phyloP scores from a whole-genome alignment of 2,329 filamentous ascomycete species.

The Botrytis fabae region DNA sequence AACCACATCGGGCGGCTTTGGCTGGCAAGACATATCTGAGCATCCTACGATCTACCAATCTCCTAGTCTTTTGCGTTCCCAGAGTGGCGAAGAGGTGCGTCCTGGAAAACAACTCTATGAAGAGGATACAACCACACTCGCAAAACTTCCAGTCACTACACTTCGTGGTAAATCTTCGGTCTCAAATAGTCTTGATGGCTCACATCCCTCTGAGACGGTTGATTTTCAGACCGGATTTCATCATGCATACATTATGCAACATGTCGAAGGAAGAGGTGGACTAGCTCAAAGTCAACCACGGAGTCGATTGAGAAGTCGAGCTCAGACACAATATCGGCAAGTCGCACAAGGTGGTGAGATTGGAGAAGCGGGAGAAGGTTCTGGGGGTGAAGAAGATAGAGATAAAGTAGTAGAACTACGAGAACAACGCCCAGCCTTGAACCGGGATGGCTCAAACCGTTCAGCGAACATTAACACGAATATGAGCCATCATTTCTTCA shows the following conservation, averaged over 20 bases:
- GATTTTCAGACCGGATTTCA: constrained; percentile 35
- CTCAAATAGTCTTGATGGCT: constrained; percentile 34
- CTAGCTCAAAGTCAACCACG: constrained; percentile 20
- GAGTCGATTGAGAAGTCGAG: constrained; percentile 31
- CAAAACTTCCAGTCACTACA: constrained; percentile 7
- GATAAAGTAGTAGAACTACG: constrained; percentile 13
- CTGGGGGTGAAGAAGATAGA: constrained; percentile 6
- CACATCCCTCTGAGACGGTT: constrained; percentile 31
- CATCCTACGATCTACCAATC: neutral
- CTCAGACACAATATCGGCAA: constrained; percentile 26
- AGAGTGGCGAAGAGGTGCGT: constrained; percentile 8
- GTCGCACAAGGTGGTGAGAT: neutral
- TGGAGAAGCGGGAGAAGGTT: neutral
- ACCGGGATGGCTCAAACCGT: constrained; percentile 22
- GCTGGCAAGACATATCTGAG: constrained; percentile 33
- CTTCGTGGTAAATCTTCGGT: constrained; percentile 2
- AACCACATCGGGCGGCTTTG: constrained; percentile 23
- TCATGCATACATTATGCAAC: constrained; percentile 26
- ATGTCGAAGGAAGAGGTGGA: constrained; percentile 25
- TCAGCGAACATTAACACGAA: constrained; percentile 23
- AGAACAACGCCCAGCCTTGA: neutral
- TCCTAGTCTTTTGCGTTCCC: neutral
- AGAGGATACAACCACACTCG: constrained; percentile 19
- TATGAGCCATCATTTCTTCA: constrained; percentile 36
- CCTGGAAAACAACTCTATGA: constrained; percentile 18